Evolutionary conservation across 805 yeast species (phyloP), one percentile per base, ranked within the genome.

Genomic region (Candida namnaoensis): DNA sequence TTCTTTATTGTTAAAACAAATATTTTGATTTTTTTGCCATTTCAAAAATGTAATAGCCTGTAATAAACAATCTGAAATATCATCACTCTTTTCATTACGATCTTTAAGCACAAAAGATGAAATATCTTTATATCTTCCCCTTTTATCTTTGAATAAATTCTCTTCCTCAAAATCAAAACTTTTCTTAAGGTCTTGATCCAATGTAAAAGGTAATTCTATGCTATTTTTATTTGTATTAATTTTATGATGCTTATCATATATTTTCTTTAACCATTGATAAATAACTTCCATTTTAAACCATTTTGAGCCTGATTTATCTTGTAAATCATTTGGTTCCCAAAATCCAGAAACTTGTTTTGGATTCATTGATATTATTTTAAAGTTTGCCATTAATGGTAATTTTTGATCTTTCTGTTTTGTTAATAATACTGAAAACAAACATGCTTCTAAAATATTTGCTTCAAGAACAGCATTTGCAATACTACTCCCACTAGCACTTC

Each of bases 401-500:
- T 10, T 8, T 26, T 26, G 28, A 26, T 26, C 28, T 8, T 30
- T 30, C 11, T 30, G 33, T 13, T 12, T 30, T 30, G 33, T 30
- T n/a, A 30, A 30, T 3, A 61, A 42, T 5, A 58, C 40, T 0
- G 68, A 60, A 48, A 58, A 61, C 3, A 74, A 35, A 69, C 73
- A 71, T 13, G 69, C 66, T 50, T 80, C 87, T 32, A 80, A 50
- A 23, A 77, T 65, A 42, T 77, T 79, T 5, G 76, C 69, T 39
- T 70, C 66, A 27, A 78, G 52, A 4, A 79, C 68, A 42, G 70
- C 67, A 41, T 78, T 81, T 5, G 74, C 60, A 1, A 80, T 69
- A 14, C 54, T 56, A 10, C 64, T 60, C 2, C 72, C 61, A 0
- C 80, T 73, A 47, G 58, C 58, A 0, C 76, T 65, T 39, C 85